Base-by-base conservation (phyloP, 208 protist genomes). In the Hexamita inflata region DNA sequence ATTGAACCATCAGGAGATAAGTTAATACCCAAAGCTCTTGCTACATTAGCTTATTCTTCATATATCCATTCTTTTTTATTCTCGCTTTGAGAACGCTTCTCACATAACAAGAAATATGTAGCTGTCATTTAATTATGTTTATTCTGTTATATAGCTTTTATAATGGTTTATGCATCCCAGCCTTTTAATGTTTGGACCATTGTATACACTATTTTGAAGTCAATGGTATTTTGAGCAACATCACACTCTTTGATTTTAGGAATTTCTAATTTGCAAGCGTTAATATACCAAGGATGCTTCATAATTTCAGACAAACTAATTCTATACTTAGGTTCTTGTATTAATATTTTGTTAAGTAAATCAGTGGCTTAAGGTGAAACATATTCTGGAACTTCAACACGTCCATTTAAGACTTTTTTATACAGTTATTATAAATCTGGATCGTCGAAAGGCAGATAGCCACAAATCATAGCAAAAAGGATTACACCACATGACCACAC, bases 401-500 rank as follows among this genome's bases (percentile, higher is more conserved):
- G 85, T 58, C 89, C 89, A 67, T 87, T 87, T 58, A 88, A 88
- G 74, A 94, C 93, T 57, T 92, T 92, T 58, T 82, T 83, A 80
- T 93, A 94, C 39, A 94, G 84, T 26, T 83, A 32, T n/a, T 88
- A 87, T 59, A 90, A 90, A 67, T 77, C 88, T 19, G 90, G 85
- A 67, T 93, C 90, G 80, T 93, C 90, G 74, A 95, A 94, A 0
- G 91, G 90, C 42, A 95, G 84, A 60, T 88, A 88, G 1, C 90
- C 90, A 75, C 89, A 92, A 13, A 93, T 83, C 28, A 95, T 77
- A 24, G 89, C 90, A 80, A 91, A 94, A 1, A 95, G 85, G 75
- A 95, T 92, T 64, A 95, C 89, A 34, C 92, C 92, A 65, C 86
- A 91, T 26, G 87, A 90, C 91, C 91, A 94, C 45, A 95, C 87